phyloP scores from a whole-genome alignment of 495 filamentous ascomycete genomes.

The Annulohypoxylon bovei region DNA sequence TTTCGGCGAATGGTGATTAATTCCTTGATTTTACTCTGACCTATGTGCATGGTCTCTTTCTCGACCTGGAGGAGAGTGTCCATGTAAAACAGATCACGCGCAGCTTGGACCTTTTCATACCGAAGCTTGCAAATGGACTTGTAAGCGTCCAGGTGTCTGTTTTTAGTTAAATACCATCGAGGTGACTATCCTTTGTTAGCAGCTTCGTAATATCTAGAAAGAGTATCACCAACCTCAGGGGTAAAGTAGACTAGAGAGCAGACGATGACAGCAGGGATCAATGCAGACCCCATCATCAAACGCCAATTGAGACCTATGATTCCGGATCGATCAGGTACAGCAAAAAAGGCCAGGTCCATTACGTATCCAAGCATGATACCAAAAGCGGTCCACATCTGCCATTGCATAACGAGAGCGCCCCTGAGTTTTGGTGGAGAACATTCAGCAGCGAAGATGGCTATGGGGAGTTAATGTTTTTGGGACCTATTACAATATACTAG shows the following conservation, averaged over 20 bases:
- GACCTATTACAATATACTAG: not conserved
- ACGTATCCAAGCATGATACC: conserved; percentile 83
- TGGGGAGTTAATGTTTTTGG: not conserved
- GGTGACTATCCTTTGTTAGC: conserved; percentile 51
- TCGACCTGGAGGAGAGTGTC: conserved; percentile 76
- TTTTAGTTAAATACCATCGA: conserved; percentile 81
- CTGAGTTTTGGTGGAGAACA: conserved; percentile 75
- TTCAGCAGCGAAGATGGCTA: conserved; percentile 76
- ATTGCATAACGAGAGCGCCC: conserved; percentile 74
- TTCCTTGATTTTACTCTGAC: conserved; percentile 71
- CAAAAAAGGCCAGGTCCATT: conserved; percentile 76
- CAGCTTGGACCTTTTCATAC: conserved; percentile 77
- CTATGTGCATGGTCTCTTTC: conserved; percentile 63
- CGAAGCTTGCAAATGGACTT: conserved; percentile 72
- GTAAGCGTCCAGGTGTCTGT: conserved; percentile 72
- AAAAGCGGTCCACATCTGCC: conserved; percentile 90
- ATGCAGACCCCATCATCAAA: conserved; percentile 82
- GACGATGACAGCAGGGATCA: conserved; percentile 77
- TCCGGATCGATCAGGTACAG: conserved; percentile 63
- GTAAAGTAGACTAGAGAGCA: conserved; percentile 75
- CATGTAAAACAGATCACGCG: conserved; percentile 85
- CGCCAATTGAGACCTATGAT: conserved; percentile 80
- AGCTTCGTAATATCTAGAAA: not conserved
- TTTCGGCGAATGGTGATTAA: conserved; percentile 79
- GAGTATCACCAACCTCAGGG: conserved; percentile 65